phyloP scores from a whole-genome alignment of 768 basidiomycete genomes.

The Rossbeevera mucosa region DNA sequence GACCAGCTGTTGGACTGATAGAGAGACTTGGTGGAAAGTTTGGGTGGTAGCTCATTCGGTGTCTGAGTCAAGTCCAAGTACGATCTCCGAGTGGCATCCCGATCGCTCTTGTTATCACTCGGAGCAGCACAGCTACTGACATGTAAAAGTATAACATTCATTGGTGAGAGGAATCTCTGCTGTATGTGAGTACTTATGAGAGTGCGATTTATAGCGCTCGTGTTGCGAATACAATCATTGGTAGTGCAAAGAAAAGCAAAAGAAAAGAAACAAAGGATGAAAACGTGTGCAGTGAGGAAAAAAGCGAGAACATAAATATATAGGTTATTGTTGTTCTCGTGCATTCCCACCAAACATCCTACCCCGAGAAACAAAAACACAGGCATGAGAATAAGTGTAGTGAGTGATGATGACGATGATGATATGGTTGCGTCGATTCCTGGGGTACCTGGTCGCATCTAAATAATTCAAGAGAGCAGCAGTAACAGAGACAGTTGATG shows the following conservation, averaged over 20 bases:
- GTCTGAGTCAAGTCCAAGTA: no score
- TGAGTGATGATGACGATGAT: background rate
- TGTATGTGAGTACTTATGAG: background rate
- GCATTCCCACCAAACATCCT: background rate
- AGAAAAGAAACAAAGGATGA: background rate
- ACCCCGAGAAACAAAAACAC: background rate
- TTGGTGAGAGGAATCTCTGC: background rate
- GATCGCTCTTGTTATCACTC: no score
- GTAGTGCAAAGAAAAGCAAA: background rate
- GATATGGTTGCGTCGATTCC: constrained; percentile 4
- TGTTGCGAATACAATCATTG: constrained; percentile 14
- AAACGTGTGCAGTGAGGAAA: background rate
- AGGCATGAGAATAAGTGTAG: background rate
- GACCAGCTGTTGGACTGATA: constrained; percentile 31
- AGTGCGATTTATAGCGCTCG: background rate
- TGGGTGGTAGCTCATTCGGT: constrained; percentile 20
- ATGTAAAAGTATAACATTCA: background rate
- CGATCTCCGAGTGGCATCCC: no score
- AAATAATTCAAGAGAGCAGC: constrained; percentile 9
- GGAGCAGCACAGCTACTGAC: background rate
- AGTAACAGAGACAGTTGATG: background rate
- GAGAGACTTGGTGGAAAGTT: constrained; percentile 45
- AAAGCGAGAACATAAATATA: constrained; percentile 3
- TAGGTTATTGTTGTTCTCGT: background rate
- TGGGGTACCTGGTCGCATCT: constrained; percentile 16